These are phyloP conservation scores for Serendipita sp. DNA, from an alignment of 768 basidiomycete genomes.

Conservation along the genomic window DNA sequence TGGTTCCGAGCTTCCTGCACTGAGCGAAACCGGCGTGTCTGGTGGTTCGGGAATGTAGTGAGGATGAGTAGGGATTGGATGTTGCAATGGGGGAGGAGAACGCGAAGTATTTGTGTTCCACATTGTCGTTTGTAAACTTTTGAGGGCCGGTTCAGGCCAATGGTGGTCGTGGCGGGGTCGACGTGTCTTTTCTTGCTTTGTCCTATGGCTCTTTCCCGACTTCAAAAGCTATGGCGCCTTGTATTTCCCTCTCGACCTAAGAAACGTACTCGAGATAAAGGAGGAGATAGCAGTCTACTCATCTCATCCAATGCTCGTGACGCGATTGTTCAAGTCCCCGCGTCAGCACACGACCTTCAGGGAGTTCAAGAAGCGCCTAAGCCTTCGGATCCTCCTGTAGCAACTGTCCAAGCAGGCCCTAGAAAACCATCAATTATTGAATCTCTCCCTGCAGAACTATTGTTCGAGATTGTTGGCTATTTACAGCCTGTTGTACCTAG, in stretches of 20 bases:
- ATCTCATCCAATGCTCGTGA: no score
- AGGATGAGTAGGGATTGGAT: conserved; percentile 78
- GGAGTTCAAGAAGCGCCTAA: no score
- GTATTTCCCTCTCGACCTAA: no score
- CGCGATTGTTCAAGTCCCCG: no score
- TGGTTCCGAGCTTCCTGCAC: conserved; percentile 27
- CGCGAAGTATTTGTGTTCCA: conserved; percentile 16
- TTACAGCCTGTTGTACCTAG: not conserved
- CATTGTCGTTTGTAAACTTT: not conserved
- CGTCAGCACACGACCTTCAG: no score
- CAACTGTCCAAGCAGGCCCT: no score
- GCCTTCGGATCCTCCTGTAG: no score
- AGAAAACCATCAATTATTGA: not conserved
- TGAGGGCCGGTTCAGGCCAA: not conserved
- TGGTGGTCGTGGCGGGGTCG: not conserved
- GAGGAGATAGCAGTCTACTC: no score
- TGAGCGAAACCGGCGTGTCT: conserved; percentile 34
- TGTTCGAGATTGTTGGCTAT: not conserved
- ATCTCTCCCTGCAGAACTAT: not conserved
- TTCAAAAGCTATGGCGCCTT: no score
- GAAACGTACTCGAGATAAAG: no score
- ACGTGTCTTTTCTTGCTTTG: not conserved
- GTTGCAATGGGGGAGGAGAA: conserved; percentile 68
- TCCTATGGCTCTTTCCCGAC: no score
- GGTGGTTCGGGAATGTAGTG: conserved; percentile 73